Base-by-base conservation (phyloP, 225 moss, liverwort and hornwort genomes). In the Antitrichia curtipendula region DNA sequence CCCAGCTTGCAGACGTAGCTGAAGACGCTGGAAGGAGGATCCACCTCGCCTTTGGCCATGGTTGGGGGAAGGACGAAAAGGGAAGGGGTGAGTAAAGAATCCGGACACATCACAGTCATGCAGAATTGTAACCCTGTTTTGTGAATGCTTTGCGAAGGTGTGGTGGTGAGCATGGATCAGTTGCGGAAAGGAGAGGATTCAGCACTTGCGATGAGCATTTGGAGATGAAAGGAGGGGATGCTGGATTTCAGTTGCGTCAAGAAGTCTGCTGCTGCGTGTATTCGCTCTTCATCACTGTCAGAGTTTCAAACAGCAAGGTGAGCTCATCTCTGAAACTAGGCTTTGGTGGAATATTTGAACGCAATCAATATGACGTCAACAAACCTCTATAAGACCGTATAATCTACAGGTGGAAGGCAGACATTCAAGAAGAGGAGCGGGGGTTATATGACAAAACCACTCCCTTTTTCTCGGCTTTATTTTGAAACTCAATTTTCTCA, bases 1-100 rank as follows among this genome's bases (percentile, higher is more conserved):
- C 97, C 97, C 8, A 96, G 93, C 89, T 94, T 96, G 81, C 85
- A 88, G 64, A 88, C 90, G 86, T 86, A 90, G 50, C 91, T 85
- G 56, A 86, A 89, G n/a, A 90, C 89, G 57, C 82, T 54, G n/a
- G 88, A 40, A 5, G 91, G 86, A 24, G 85, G 43, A 71, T 88
- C 94, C 16, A 82, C 61, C 84, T 94, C 91, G 31, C 91, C 86
- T 85, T 90, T 89, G 22, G 87, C 93, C 95, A 95, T 94, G 43
- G 91, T 53, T 70, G 81, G 80, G 38, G 85, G 84, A 18, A 90
- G 75, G 79, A 89, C 87, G 87, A 86, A 82, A 41, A 92, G 56
- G 38, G 90, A 84, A 59, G 75, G 84, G 23, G 82, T 65, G 75
- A 85, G 50, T 58, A 78, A 80, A 8, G 84, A 38, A 43, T 91